Percentiles rank a stretch among this genome's conserved stretches.
phyloP scores from a whole-genome alignment of 2,329 filamentous ascomycete genomes.

The Didymella sp. region DNA sequence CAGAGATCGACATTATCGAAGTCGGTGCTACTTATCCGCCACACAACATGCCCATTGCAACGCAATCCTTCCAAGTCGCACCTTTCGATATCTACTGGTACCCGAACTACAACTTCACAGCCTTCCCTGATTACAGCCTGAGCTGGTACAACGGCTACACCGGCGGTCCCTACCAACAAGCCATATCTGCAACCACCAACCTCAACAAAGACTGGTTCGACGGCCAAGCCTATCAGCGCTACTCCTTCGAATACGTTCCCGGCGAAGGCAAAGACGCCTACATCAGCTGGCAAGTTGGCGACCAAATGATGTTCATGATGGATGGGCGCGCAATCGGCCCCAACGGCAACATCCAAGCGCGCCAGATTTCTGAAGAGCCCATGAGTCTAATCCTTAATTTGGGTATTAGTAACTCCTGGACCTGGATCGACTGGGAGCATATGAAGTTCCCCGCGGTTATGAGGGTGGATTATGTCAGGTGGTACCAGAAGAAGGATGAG shows the following conservation, averaged over 20 bases:
- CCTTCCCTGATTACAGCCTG: slow-evolving; percentile 58
- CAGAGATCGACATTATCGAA: slow-evolving; percentile 59
- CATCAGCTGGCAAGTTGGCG: slow-evolving; percentile 62
- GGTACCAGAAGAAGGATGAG: slow-evolving; percentile 60
- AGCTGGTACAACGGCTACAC: slow-evolving; percentile 61
- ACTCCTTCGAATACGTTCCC: slow-evolving; percentile 63
- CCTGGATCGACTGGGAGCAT: slow-evolving; percentile 54
- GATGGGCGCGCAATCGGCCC: slow-evolving; percentile 60
- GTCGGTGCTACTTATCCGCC: slow-evolving; percentile 54
- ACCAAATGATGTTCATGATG: slow-evolving; percentile 59
- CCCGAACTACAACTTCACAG: slow-evolving; percentile 61
- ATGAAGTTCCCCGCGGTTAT: slow-evolving; percentile 60
- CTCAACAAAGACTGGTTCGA: slow-evolving; percentile 65
- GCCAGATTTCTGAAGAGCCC: slow-evolving; percentile 60
- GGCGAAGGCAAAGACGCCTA: slow-evolving; percentile 55
- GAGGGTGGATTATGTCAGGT: slow-evolving; percentile 62
- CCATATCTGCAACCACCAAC: slow-evolving; percentile 61
- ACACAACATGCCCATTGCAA: slow-evolving; percentile 53
- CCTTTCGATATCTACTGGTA: slow-evolving; percentile 60
- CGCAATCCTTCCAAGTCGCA: slow-evolving; percentile 59
- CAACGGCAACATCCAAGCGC: slow-evolving; percentile 60
- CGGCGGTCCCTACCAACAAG: slow-evolving; percentile 64
- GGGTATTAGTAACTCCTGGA: slow-evolving; percentile 60
- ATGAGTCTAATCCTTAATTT: slow-evolving; percentile 63
- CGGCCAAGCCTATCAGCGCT: slow-evolving; percentile 61